phyloP scores from a whole-genome alignment of 148 eudicot genomes.

The Cornus controversa region DNA sequence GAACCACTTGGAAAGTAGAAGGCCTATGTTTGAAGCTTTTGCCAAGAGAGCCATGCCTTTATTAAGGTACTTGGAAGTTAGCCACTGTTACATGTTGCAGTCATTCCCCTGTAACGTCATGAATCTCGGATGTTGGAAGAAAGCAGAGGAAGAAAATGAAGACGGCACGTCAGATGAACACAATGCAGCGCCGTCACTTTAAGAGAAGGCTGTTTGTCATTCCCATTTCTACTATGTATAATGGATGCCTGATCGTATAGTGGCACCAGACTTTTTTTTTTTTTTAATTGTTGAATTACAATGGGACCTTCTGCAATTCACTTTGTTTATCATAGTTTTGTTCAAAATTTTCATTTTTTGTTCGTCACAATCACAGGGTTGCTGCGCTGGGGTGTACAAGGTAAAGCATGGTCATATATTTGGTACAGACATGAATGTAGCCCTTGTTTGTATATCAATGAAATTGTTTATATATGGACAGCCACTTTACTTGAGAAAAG shows the following conservation, averaged over 20 bases:
- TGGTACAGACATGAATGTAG: too few species aligned
- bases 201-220: background rate
- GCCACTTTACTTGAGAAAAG: too few species aligned
- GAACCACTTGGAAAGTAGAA: background rate
- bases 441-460: too few species aligned
- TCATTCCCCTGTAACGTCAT: background rate
- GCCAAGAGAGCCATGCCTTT: constrained; percentile 1
- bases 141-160: background rate
- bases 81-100: background rate
- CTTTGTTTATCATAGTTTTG: background rate
- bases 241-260: too few species aligned
- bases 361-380: background rate
- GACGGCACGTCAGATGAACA: background rate
- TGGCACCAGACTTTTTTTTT: too few species aligned
- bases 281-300: too few species aligned
- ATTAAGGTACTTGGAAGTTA: background rate
- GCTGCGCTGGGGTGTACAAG: background rate
- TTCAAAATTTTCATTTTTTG: background rate
- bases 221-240: too few species aligned
- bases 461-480: too few species aligned
- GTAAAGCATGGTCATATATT: background rate
- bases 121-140: background rate
- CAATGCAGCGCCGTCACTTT: too few species aligned
- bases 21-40: background rate
- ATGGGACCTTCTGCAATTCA: too few species aligned